A percentile compares a stretch with the other conserved stretches of the same genome.
phyloP scores from a whole-genome alignment of 306 rosid species.

The Cercis canadensis region DNA sequence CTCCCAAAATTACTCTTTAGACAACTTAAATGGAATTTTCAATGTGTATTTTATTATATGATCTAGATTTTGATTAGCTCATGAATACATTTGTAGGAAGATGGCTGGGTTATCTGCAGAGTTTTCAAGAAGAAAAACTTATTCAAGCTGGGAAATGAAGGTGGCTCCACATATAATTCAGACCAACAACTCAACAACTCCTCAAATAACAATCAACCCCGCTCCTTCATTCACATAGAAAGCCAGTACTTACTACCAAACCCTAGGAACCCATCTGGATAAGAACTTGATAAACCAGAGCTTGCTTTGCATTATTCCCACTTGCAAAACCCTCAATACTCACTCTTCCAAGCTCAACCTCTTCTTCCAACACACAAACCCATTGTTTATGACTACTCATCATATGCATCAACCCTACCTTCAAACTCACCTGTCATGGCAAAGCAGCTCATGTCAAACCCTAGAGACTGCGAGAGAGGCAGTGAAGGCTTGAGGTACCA shows the following conservation, averaged over 20 bases:
- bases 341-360: slow-evolving; percentile 64
- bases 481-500: slow-evolving; percentile 66
- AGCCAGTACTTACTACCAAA: slow-evolving; percentile 57
- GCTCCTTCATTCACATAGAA: slow-evolving; percentile 66
- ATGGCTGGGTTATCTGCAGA: slow-evolving; percentile 98
- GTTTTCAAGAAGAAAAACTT: slow-evolving; percentile 95
- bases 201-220: slow-evolving; percentile 35
- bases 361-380: slow-evolving; percentile 48
- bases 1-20: too few relatives aligned
- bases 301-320: slow-evolving; percentile 60
- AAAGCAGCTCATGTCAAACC: slow-evolving; percentile 74
- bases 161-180: slow-evolving; percentile 52
- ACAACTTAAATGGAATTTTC: too few relatives aligned
- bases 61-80: too few relatives aligned
- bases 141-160: slow-evolving; percentile 75
- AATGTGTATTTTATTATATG: too few relatives aligned
- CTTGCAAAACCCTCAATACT: slow-evolving; percentile 56
- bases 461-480: slow-evolving; percentile 73
- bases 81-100: slow-evolving; percentile 60
- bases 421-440: slow-evolving; percentile 48
- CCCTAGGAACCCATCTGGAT: slow-evolving; percentile 41
- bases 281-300: slow-evolving; percentile 60
- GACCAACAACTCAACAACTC: slow-evolving; percentile 63
- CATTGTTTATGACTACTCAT: slow-evolving; percentile 45
- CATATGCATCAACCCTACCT: slow-evolving; percentile 44